Percentiles rank a stretch among this genome's conserved stretches.
Evolutionary conservation across 768 basidiomycete species (phyloP).

Genomic region (Jaapia argillacea): DNA sequence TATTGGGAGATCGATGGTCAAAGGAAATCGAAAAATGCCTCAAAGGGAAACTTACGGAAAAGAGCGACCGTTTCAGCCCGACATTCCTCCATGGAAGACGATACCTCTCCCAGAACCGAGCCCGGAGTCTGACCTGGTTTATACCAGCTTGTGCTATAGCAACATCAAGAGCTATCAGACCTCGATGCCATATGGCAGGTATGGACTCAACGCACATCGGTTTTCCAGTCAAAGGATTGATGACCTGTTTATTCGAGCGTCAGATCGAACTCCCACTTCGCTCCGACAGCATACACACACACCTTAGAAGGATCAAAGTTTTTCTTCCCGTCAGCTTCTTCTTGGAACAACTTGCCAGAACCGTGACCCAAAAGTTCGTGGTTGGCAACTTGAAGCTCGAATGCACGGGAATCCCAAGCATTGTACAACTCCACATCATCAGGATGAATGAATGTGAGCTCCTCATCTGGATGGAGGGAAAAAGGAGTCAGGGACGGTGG

Average conservation of each 20-base stretch:
- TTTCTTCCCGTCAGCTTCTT: conserved; percentile 62
- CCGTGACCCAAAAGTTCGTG: conserved; percentile 86
- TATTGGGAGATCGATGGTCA: conserved; percentile 13
- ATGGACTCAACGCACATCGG: conserved; percentile 58
- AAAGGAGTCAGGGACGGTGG: neutral
- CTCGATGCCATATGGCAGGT: too few species aligned
- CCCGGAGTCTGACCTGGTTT: conserved; percentile 79
- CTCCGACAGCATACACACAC: too few species aligned
- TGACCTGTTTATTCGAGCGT: conserved; percentile 55
- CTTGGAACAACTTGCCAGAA: conserved; percentile 75
- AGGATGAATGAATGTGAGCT: conserved; percentile 74
- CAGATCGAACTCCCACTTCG: too few species aligned
- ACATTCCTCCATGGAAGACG: conserved; percentile 88
- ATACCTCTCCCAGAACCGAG: conserved; percentile 77
- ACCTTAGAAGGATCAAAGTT: conserved; percentile 74
- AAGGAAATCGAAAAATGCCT: neutral
- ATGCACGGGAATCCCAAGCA: conserved; percentile 67
- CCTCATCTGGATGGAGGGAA: conserved; percentile 42
- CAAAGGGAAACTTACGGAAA: conserved; percentile 46
- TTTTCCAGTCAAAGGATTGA: conserved; percentile 74
- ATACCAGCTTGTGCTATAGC: conserved; percentile 85
- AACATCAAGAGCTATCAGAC: too few species aligned
- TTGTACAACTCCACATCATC: conserved; percentile 69
- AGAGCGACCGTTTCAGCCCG: conserved; percentile 85
- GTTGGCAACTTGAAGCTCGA: conserved; percentile 85